These are phyloP conservation scores for Solanum megistacrolobum DNA, from an alignment of 257 asterid genomes.

Conservation along the genomic window DNA sequence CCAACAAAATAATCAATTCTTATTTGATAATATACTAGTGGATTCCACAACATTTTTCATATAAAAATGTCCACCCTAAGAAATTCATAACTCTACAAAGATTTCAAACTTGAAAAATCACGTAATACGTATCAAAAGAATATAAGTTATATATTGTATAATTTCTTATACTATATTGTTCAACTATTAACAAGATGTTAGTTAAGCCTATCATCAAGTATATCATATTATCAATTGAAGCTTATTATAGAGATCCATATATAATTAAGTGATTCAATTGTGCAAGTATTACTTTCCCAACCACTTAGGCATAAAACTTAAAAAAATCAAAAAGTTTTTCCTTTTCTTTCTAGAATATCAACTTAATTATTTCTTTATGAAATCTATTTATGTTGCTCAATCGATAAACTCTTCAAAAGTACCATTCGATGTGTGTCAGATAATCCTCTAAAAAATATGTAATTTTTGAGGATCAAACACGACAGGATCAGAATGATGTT, in stretches of 20 bases:
- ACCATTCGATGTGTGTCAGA: fast-evolving
- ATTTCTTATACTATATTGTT: background rate
- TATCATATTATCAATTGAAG: background rate
- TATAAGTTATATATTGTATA: background rate
- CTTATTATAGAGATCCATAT: background rate
- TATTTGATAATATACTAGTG: background rate
- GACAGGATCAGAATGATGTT: background rate
- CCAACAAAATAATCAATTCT: background rate
- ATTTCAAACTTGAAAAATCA: background rate
- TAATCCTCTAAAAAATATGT: background rate
- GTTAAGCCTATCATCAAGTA: background rate
- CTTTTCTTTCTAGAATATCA: background rate
- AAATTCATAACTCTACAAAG: background rate
- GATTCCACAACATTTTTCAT: slow-evolving; percentile 7
- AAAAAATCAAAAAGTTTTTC: background rate
- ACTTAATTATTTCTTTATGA: too few relatives aligned
- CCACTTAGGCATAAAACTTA: background rate
- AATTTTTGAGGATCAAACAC: background rate
- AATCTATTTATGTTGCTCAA: background rate
- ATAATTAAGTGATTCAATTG: background rate
- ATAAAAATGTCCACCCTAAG: background rate
- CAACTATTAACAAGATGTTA: background rate
- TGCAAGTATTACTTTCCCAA: background rate
- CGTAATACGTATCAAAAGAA: background rate
- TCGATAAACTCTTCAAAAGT: background rate